Evolutionary conservation across 805 yeast genomes (phyloP).

Genomic region (Spencermartinsiella europaea): DNA sequence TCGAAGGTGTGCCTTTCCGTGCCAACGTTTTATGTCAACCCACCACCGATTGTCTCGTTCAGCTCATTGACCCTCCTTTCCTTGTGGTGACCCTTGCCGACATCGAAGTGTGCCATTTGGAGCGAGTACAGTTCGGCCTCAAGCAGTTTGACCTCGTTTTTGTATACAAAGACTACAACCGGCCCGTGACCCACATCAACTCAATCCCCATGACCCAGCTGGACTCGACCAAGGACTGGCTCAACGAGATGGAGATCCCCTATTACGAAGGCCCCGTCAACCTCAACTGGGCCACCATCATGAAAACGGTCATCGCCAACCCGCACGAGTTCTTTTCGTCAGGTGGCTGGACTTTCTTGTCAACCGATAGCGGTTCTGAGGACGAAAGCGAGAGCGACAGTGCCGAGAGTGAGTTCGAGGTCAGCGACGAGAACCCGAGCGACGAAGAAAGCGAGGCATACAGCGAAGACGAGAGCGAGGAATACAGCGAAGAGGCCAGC

Average conservation of each 20-base stretch:
- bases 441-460: conserved; percentile 42
- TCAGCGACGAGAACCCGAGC: conserved; percentile 56
- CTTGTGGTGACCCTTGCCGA: conserved; percentile 86
- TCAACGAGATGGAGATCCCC: conserved; percentile 96
- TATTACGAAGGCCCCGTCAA: conserved; percentile 91
- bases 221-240: conserved; percentile 93
- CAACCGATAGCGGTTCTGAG: conserved; percentile 79
- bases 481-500: conserved; percentile 33
- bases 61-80: conserved; percentile 91
- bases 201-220: conserved; percentile 90
- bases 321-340: conserved; percentile 91
- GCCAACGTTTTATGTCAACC: conserved; percentile 95
- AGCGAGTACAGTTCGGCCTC: conserved; percentile 95
- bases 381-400: conserved; percentile 65
- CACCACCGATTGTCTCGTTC: conserved; percentile 93
- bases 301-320: conserved; percentile 88
- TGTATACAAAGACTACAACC: conserved; percentile 83
- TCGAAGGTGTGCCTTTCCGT: conserved; percentile 95
- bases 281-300: conserved; percentile 91
- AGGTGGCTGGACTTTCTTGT: conserved; percentile 96
- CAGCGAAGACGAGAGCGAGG: conserved; percentile 32
- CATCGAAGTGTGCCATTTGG: conserved; percentile 90
- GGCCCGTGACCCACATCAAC: conserved; percentile 86
- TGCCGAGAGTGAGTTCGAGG: conserved; percentile 61
- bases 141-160: conserved; percentile 97